phyloP scores from a whole-genome alignment of 108 stramenopile species.

The Cyclotella sp. region DNA sequence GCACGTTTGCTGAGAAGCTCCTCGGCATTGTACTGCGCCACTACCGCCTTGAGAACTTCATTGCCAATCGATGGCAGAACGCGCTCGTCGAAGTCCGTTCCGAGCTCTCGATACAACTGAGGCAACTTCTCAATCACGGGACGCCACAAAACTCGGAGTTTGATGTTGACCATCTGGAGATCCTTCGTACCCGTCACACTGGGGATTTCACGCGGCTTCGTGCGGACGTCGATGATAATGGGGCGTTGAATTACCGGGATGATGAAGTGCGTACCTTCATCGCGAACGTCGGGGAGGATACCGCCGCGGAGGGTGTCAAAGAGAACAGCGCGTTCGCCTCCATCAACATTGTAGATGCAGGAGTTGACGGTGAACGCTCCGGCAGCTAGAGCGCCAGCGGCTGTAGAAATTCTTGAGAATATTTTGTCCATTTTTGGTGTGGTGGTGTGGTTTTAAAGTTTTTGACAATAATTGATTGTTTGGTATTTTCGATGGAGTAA shows the following conservation, averaged over 20 bases:
- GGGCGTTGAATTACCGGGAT: constrained; percentile 91
- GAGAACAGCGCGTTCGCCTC: constrained; percentile 98
- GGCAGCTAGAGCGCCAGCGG: constrained; percentile 74
- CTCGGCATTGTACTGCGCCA: constrained; percentile 99
- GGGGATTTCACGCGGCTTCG: constrained; percentile 96
- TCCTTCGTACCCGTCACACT: constrained; percentile 99
- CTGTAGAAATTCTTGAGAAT: constrained; percentile 64
- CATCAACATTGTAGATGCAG: constrained; percentile 96
- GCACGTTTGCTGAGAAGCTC: constrained; percentile 99
- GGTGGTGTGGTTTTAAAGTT: background rate
- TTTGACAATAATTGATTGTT: no score
- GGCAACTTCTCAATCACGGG: constrained; percentile 95
- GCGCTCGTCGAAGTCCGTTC: constrained; percentile 97
- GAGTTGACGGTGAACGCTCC: constrained; percentile 84
- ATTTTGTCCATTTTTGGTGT: constrained; percentile 56
- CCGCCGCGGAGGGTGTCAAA: constrained; percentile 97
- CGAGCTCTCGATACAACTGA: constrained; percentile 93
- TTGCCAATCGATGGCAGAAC: constrained; percentile 99
- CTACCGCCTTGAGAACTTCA: constrained; percentile 98
- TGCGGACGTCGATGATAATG: constrained; percentile 95
- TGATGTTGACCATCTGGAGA: constrained; percentile 99
- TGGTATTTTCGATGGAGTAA: no score
- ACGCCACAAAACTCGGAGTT: constrained; percentile 96
- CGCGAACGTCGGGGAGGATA: constrained; percentile 86
- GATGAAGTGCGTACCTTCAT: constrained; percentile 96